Conservation (phyloP, 306 rosid species). For the Quercus suber region DNA sequence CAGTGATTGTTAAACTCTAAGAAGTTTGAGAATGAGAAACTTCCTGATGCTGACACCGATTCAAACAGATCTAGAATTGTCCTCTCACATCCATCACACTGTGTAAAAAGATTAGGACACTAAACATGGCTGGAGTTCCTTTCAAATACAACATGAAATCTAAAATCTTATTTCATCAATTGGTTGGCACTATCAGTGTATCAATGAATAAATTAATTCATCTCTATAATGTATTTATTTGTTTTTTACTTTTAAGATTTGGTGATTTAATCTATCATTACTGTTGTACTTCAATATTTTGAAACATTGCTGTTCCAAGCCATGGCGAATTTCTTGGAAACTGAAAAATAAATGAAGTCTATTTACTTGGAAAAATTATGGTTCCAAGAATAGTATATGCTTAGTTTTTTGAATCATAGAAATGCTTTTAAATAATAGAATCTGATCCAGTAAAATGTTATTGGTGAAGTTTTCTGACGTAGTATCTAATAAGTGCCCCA, state of each 20-base stretch:
- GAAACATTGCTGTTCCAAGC: not conserved
- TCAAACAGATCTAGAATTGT: too few species aligned
- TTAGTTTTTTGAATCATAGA: not conserved
- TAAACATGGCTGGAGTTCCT: not conserved
- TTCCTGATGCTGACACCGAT: too few species aligned
- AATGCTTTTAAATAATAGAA: not conserved
- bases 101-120: not conserved
- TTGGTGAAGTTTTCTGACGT: not conserved
- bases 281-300: not conserved
- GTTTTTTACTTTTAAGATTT: not conserved
- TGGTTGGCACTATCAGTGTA: not conserved
- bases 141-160: not conserved
- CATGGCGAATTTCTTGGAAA: not conserved
- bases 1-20: too few species aligned
- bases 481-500: not conserved
- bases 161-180: not conserved
- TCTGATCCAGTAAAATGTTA: not conserved
- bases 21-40: too few species aligned
- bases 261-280: not conserved
- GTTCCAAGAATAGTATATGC: too few species aligned
- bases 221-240: not conserved
- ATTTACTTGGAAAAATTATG: not conserved
- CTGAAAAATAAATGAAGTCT: not conserved
- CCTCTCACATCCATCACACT: too few species aligned
- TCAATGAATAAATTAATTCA: too few species aligned